Evolutionary conservation across 1,284 basidiomycete species (phyloP).

Genomic region (Trichosporon asahii): DNA sequence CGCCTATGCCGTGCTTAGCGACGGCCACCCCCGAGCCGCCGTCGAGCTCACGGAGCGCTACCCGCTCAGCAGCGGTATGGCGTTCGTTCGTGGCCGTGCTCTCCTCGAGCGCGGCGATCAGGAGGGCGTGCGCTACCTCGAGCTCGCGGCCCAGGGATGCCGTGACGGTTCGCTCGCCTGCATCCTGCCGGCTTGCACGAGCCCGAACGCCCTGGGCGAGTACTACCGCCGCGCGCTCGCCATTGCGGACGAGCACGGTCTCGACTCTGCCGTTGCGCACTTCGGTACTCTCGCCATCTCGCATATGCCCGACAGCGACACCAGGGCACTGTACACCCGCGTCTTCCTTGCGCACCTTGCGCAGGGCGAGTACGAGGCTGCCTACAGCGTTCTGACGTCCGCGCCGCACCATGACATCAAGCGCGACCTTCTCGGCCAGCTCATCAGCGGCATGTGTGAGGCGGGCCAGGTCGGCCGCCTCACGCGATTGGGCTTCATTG

Average conservation of each 20-base stretch:
- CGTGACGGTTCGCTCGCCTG: slow-evolving; percentile 57
- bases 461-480: slow-evolving; percentile 73
- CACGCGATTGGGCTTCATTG: slow-evolving; percentile 80
- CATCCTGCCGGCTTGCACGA: slow-evolving; percentile 61
- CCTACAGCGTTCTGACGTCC: slow-evolving; percentile 71
- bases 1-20: slow-evolving; percentile 63
- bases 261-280: slow-evolving; percentile 62
- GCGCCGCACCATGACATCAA: slow-evolving; percentile 70
- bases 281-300: slow-evolving; percentile 76
- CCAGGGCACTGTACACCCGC: slow-evolving; percentile 67
- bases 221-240: slow-evolving; percentile 75
- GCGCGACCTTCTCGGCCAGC: slow-evolving; percentile 70
- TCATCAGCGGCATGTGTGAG: slow-evolving; percentile 92
- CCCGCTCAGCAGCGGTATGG: slow-evolving; percentile 68
- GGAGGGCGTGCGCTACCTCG: slow-evolving; percentile 67
- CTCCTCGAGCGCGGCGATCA: slow-evolving; percentile 66
- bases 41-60: slow-evolving; percentile 67
- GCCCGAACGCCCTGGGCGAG: slow-evolving; percentile 62
- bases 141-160: slow-evolving; percentile 66
- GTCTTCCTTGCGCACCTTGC: slow-evolving; percentile 74
- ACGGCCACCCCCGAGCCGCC: slow-evolving; percentile 65
- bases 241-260: slow-evolving; percentile 63
- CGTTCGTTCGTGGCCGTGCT: slow-evolving; percentile 68
- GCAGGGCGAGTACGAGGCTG: slow-evolving; percentile 73
- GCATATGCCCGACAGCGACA: slow-evolving; percentile 46